A percentile compares a stretch with the other conserved stretches of the same genome.
Conservation (phyloP, 148 eudicot species). For the Pouteria glomerata region DNA sequence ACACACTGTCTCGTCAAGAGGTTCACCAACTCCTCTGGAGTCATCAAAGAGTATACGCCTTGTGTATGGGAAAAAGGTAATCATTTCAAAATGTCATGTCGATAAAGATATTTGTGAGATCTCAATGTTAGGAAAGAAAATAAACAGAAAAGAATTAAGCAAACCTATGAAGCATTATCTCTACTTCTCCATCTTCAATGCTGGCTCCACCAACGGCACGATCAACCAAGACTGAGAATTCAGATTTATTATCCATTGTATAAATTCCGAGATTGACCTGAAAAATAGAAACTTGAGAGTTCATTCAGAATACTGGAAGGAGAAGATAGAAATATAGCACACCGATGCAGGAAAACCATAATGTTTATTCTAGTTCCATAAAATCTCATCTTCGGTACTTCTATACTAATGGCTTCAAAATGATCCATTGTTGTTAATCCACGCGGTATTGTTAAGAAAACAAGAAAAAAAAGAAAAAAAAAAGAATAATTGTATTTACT, state of each 20-base stretch:
- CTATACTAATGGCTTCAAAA: not conserved
- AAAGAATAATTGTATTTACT: no score
- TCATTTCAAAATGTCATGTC: constrained; percentile 2
- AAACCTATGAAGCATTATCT: constrained; percentile 87
- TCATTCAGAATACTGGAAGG: not conserved
- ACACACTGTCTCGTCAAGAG: constrained; percentile 70
- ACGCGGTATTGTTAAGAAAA: no score
- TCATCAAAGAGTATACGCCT: constrained; percentile 66
- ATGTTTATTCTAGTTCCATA: not conserved
- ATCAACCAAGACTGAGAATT: constrained; percentile 84
- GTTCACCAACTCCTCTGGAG: constrained; percentile 62
- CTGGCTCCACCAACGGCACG: constrained; percentile 90
- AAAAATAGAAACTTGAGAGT: constrained; percentile 12
- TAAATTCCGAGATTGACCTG: constrained; percentile 87
- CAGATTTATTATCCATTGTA: constrained; percentile 48
- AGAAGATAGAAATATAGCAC: not conserved
- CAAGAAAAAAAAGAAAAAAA: no score
- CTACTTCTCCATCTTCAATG: constrained; percentile 73
- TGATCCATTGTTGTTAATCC: not conserved
- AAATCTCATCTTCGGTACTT: not conserved
- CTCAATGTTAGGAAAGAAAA: not conserved
- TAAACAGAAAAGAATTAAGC: not conserved
- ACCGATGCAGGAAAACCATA: not conserved
- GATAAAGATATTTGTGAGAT: not conserved
- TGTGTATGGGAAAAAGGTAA: not conserved